Evolutionary conservation across 805 yeast species (phyloP).

Genomic region (Starmerella geochares): DNA sequence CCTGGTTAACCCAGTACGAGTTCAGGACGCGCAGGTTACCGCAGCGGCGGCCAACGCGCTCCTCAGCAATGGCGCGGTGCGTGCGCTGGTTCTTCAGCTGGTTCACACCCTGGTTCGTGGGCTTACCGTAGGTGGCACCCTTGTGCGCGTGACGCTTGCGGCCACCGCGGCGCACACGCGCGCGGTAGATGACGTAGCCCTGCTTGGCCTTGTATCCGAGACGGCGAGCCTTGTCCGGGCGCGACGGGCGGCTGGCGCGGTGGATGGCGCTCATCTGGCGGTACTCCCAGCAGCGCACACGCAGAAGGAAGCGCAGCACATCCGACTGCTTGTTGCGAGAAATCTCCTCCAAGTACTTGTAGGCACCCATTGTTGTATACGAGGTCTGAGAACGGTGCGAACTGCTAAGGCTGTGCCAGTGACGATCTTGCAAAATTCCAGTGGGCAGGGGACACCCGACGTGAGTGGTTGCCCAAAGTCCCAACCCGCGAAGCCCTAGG

Average conservation of each 20-base stretch:
- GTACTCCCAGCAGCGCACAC: conserved; percentile 99
- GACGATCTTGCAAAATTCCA: conserved; percentile 3
- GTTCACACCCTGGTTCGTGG: conserved; percentile 99
- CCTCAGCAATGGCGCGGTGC: conserved; percentile 97
- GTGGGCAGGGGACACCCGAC: not conserved
- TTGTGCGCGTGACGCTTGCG: conserved; percentile 99
- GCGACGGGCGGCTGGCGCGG: conserved; percentile 97
- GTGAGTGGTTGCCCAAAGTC: not conserved
- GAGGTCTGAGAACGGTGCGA: not conserved
- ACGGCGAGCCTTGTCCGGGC: conserved; percentile 99
- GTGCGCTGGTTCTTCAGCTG: conserved; percentile 99
- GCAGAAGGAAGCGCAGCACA: conserved; percentile 94
- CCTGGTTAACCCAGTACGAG: conserved; percentile 99
- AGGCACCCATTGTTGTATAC: conserved; percentile 72
- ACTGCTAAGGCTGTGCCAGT: not conserved
- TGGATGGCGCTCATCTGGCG: conserved; percentile 97
- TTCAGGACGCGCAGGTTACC: conserved; percentile 97
- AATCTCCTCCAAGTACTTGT: conserved; percentile 98
- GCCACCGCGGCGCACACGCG: conserved; percentile 99
- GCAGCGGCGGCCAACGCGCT: conserved; percentile 98
- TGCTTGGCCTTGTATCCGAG: conserved; percentile 99
- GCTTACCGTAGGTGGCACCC: conserved; percentile 99
- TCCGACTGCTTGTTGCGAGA: conserved; percentile 99
- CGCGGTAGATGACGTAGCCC: conserved; percentile 96
- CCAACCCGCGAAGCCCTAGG: not conserved